These are phyloP conservation scores for Linnemannia schmuckeri DNA, from an alignment of 192 early-diverging fungal species.

Conservation along the genomic window DNA sequence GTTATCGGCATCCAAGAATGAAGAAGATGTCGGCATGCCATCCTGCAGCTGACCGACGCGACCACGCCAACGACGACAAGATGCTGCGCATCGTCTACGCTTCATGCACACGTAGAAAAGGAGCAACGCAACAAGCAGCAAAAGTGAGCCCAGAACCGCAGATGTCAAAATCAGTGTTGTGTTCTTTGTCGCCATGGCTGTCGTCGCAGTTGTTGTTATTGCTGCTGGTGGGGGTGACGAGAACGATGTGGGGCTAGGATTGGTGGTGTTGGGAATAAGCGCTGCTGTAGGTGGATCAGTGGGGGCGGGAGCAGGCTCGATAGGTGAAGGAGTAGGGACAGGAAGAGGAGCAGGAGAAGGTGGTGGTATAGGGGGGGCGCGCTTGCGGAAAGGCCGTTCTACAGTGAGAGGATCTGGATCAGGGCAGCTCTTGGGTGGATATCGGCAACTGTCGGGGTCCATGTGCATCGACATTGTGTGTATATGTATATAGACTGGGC, in stretches of 20 bases:
- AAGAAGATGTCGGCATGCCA: constrained; percentile 14
- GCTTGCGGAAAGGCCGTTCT: no score
- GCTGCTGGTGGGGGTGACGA: not conserved
- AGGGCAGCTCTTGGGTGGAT: no score
- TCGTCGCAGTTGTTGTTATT: not conserved
- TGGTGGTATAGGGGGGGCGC: no score
- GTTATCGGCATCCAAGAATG: not conserved
- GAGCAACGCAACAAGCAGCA: constrained; percentile 13
- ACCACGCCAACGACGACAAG: constrained; percentile 10
- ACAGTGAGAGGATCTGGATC: no score
- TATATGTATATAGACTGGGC: not conserved
- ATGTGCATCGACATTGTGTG: not conserved
- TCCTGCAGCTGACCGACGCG: constrained; percentile 31
- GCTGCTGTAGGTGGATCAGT: not conserved
- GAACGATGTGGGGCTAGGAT: not conserved
- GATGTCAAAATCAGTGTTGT: constrained; percentile 13
- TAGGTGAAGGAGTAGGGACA: no score
- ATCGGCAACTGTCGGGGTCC: no score
- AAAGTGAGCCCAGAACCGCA: constrained; percentile 15
- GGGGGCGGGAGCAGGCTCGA: not conserved
- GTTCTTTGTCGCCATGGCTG: not conserved
- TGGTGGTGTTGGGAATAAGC: not conserved
- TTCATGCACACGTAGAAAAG: constrained; percentile 37
- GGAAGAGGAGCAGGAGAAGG: not conserved
- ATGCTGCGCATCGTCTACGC: constrained; percentile 2